These are phyloP conservation scores for Sonneratia caseolaris DNA, from an alignment of 345 rosid genomes.

Conservation along the genomic window DNA sequence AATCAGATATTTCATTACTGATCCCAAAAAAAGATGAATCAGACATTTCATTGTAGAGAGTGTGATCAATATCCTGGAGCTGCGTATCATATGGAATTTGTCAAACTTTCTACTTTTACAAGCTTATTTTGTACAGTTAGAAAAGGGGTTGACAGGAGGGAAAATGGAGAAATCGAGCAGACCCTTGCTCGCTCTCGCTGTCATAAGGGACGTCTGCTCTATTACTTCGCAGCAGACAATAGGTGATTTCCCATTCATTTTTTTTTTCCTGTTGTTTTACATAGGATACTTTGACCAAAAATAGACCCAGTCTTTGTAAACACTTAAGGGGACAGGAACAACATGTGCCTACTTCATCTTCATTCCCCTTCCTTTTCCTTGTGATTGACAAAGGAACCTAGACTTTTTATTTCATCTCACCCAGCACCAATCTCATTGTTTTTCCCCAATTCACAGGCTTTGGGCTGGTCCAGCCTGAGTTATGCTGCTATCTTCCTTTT, in stretches of 20 bases:
- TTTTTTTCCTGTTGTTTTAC: neutral
- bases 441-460: neutral
- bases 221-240: slow-evolving; percentile 65
- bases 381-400: neutral
- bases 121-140: slow-evolving; percentile 37
- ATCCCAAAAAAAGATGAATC: no score
- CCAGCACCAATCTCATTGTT: neutral
- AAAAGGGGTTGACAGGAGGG: slow-evolving; percentile 31
- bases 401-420: neutral
- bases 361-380: neutral
- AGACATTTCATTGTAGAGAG: neutral
- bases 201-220: slow-evolving; percentile 86
- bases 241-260: slow-evolving; percentile 24
- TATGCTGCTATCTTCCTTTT: neutral
- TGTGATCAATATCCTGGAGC: neutral
- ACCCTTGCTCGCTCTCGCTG: slow-evolving; percentile 64
- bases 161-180: slow-evolving; percentile 54
- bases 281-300: neutral
- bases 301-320: neutral
- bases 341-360: neutral
- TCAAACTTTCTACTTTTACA: neutral
- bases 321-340: neutral
- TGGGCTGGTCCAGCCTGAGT: neutral
- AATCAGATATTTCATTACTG: neutral
- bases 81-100: neutral